Evolutionary conservation across 2,329 filamentous ascomycete species (phyloP).

Genomic region (Ceratocystis eucalypticola): DNA sequence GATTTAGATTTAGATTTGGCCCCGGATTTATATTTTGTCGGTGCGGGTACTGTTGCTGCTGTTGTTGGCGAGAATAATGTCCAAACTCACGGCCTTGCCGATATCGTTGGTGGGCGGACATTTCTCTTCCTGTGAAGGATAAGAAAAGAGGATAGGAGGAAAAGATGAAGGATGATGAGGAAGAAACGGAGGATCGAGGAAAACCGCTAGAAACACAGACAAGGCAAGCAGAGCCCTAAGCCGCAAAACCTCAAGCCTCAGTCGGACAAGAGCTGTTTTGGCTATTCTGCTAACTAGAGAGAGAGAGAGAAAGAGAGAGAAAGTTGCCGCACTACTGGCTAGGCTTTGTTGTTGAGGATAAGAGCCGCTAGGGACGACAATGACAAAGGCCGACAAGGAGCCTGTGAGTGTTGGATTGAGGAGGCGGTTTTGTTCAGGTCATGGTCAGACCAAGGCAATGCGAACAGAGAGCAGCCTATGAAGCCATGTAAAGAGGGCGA

Average conservation of each 20-base stretch:
- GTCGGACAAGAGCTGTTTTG: not conserved
- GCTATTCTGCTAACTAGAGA: not conserved
- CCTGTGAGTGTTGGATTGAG: too few species aligned
- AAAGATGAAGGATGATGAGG: not conserved
- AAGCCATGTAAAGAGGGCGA: too few species aligned
- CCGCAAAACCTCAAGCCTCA: too few species aligned
- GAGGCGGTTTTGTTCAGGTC: too few species aligned
- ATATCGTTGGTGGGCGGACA: slow-evolving; percentile 8
- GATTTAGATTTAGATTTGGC: not conserved
- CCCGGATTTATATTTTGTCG: not conserved
- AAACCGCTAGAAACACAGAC: not conserved
- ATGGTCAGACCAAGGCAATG: too few species aligned
- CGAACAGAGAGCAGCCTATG: too few species aligned
- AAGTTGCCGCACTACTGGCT: not conserved
- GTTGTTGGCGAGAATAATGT: not conserved
- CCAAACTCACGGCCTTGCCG: slow-evolving; percentile 12
- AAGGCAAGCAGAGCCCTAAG: not conserved
- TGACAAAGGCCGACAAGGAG: too few species aligned
- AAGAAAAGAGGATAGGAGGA: not conserved
- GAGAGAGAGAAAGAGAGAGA: not conserved
- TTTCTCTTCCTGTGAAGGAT: not conserved
- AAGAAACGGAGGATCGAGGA: not conserved
- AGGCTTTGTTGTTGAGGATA: too few species aligned
- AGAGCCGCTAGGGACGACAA: too few species aligned
- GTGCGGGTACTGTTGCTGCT: not conserved